Evolutionary conservation across 2,329 filamentous ascomycete genomes (phyloP).

Genomic region (Xylariaceae sp.): DNA sequence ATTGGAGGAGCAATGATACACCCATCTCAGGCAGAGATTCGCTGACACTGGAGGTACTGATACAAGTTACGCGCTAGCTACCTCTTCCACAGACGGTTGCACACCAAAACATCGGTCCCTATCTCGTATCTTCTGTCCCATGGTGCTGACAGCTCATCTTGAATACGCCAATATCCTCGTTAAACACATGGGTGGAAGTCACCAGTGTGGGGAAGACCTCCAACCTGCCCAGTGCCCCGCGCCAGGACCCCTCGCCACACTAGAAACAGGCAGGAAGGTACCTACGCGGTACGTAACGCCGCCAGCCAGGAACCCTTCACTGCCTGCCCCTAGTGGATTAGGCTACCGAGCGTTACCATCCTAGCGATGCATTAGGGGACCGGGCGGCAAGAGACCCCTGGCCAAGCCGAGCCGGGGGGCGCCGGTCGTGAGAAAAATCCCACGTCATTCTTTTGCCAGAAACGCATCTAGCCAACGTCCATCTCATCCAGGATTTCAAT

Average conservation of each 20-base stretch:
- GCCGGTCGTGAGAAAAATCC: slow-evolving; percentile 12
- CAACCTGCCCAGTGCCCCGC: background rate
- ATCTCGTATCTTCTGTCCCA: background rate
- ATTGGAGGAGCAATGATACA: background rate
- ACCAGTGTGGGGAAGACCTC: background rate
- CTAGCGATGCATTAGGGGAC: background rate
- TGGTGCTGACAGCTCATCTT: background rate
- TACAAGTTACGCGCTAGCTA: background rate
- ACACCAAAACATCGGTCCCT: background rate
- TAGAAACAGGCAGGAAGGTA: background rate
- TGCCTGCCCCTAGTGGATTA: slow-evolving; percentile 10
- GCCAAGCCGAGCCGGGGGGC: background rate
- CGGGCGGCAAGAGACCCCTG: background rate
- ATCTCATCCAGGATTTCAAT: too few species aligned
- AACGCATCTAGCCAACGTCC: background rate
- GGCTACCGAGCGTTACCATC: background rate
- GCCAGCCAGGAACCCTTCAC: too few species aligned
- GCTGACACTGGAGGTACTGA: background rate
- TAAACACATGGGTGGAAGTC: background rate
- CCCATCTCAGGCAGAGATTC: background rate
- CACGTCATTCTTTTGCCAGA: slow-evolving; percentile 24
- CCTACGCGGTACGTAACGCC: slow-evolving; percentile 1
- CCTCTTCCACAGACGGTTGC: background rate
- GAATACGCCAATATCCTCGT: background rate
- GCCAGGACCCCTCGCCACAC: background rate